Evolutionary conservation across 345 rosid species (phyloP).

Genomic region (Eucalyptus pauciflora): DNA sequence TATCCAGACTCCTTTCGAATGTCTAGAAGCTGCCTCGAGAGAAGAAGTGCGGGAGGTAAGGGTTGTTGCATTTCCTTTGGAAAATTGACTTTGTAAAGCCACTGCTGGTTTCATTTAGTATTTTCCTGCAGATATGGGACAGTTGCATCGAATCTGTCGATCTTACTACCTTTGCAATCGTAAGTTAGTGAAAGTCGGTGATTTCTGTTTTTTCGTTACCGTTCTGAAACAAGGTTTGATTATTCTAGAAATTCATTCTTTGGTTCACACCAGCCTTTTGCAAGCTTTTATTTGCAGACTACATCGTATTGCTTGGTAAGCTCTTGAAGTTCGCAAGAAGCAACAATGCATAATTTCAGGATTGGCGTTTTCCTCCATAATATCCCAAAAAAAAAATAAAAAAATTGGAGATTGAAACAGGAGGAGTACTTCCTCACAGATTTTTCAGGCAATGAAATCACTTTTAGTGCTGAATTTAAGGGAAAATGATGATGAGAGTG

Average conservation of each 20-base stretch:
- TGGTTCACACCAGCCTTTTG: not conserved
- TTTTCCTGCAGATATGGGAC: no score
- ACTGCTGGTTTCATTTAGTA: no score
- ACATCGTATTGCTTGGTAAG: not conserved
- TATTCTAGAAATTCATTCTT: not conserved
- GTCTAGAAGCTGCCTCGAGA: no score
- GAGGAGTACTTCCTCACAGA: not conserved
- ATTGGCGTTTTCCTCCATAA: not conserved
- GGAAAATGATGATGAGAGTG: not conserved
- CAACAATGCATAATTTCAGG: not conserved
- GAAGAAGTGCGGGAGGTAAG: no score
- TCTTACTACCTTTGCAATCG: not conserved
- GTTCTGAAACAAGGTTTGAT: not conserved
- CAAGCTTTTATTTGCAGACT: not conserved
- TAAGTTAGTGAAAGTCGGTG: not conserved
- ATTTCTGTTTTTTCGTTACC: not conserved
- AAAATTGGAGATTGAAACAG: not conserved
- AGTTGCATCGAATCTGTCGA: not conserved
- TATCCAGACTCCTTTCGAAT: no score
- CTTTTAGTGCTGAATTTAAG: not conserved
- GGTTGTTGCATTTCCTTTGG: no score
- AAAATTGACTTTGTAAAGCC: no score
- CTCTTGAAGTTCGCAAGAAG: not conserved
- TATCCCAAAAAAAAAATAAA: not conserved
- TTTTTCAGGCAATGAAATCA: not conserved